Conservation (phyloP, 2,329 filamentous ascomycete species). For the Ophiosphaerella korrae region DNA sequence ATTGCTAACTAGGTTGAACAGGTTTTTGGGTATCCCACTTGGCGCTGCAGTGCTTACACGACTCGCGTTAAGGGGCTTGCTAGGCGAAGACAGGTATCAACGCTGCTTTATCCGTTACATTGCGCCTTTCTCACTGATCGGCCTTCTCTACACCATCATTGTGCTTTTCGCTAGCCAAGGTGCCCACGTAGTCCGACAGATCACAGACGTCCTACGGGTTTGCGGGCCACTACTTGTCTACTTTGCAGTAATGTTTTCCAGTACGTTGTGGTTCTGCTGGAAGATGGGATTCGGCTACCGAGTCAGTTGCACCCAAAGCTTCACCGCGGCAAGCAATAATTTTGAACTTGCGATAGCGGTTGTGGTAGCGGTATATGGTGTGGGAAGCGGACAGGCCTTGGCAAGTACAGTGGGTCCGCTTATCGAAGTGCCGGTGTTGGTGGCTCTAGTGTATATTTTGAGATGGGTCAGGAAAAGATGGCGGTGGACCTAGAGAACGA, state of each 20-base stretch:
- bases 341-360: constrained; percentile 93
- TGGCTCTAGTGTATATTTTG: constrained; percentile 77
- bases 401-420: constrained; percentile 83
- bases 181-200: constrained; percentile 78
- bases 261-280: constrained; percentile 66
- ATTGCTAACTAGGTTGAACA: no score
- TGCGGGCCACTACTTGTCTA: constrained; percentile 82
- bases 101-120: constrained; percentile 70
- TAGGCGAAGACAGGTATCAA: constrained; percentile 68
- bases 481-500: constrained; percentile 52
- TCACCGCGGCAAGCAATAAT: constrained; percentile 91
- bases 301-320: constrained; percentile 76
- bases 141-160: constrained; percentile 84
- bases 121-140: constrained; percentile 77
- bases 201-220: constrained; percentile 81
- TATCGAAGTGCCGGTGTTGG: constrained; percentile 82
- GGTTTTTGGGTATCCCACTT: constrained; percentile 80
- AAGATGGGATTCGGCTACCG: constrained; percentile 76
- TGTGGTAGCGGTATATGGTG: constrained; percentile 78
- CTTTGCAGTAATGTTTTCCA: constrained; percentile 75
- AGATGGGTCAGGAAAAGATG: constrained; percentile 62
- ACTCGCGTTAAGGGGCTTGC: constrained; percentile 61
- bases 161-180: constrained; percentile 86
- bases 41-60: constrained; percentile 79
- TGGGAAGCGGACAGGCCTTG: constrained; percentile 77